These are phyloP conservation scores for Xerocomus brunneocitrinus DNA, from an alignment of 768 basidiomycete species.

Conservation along the genomic window DNA sequence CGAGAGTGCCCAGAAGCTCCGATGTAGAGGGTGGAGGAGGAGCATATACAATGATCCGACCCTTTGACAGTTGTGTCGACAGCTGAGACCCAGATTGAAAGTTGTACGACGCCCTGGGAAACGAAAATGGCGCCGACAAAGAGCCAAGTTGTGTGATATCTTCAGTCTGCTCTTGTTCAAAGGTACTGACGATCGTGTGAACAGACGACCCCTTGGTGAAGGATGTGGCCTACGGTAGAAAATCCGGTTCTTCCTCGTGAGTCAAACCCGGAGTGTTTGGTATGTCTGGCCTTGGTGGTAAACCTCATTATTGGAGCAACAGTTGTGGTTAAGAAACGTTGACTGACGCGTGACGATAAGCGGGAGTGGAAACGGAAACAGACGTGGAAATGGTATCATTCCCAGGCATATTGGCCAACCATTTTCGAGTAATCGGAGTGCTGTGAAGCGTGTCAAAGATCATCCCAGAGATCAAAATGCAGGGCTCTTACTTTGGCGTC, in stretches of 20 bases:
- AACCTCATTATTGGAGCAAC: background rate
- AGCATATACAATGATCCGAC: constrained; percentile 41
- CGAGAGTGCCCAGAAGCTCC: constrained; percentile 43
- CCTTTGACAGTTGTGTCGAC: background rate
- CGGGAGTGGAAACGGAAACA: background rate
- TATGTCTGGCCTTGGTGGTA: constrained; percentile 4
- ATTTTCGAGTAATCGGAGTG: background rate
- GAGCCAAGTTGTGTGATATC: background rate
- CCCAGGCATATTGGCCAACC: background rate
- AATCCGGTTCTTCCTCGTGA: constrained; percentile 14
- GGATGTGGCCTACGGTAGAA: constrained; percentile 15
- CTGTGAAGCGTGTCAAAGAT: constrained; percentile 1
- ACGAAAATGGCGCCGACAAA: background rate
- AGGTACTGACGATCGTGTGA: constrained; percentile 8
- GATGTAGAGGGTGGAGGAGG: constrained; percentile 47
- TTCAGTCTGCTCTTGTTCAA: constrained; percentile 10
- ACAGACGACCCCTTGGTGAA: background rate
- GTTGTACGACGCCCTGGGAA: constrained; percentile 18
- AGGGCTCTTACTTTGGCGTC: constrained; percentile 3
- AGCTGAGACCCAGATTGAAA: constrained; percentile 6
- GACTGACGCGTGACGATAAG: constrained; percentile 11
- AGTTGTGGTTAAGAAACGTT: background rate
- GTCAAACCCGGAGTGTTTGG: background rate
- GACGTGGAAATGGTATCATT: background rate
- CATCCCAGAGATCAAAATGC: background rate